phyloP scores from a whole-genome alignment of 148 eudicot species.

The Bassia scoparia region DNA sequence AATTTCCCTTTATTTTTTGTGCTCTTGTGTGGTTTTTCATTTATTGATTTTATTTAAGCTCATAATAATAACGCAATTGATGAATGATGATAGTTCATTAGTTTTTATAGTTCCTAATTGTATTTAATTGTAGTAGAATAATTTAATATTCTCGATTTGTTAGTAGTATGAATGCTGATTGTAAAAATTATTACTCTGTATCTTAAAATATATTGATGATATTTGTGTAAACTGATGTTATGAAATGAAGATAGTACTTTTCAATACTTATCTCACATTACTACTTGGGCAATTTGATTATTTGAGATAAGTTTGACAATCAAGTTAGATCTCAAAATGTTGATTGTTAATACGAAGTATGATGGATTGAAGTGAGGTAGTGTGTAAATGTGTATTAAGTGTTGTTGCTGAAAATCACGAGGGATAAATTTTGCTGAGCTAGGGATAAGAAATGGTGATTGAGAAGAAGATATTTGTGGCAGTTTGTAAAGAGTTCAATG shows the following conservation, averaged over 20 bases:
- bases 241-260: no score
- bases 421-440: no score
- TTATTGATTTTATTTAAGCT: background rate
- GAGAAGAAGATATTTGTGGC: conserved; percentile 48
- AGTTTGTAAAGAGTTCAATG: conserved; percentile 37
- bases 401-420: no score
- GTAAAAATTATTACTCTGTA: no score
- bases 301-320: background rate
- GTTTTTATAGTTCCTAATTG: no score
- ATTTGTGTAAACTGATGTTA: no score
- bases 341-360: background rate
- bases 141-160: no score
- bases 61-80: background rate
- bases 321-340: background rate
- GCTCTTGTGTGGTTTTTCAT: background rate
- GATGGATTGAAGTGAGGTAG: background rate
- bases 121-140: no score
- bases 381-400: background rate
- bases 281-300: no score
- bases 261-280: no score
- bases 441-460: conserved; percentile 19
- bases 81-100: background rate
- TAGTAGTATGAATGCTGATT: no score
- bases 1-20: background rate
- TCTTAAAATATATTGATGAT: no score